Evolutionary conservation across 257 asterid genomes (phyloP).

Genomic region (Capsicum pubescens): DNA sequence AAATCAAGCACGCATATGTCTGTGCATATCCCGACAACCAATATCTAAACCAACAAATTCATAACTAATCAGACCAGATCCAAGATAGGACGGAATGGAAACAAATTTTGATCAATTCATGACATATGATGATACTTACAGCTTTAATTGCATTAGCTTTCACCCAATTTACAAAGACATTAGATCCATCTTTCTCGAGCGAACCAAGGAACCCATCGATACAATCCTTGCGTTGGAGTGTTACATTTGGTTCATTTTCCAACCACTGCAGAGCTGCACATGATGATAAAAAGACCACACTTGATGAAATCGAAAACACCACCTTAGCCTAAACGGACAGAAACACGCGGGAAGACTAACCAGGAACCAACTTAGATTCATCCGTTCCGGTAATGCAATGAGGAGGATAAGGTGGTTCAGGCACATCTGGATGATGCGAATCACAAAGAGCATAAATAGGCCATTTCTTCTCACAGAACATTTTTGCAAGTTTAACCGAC

Average conservation of each 20-base stretch:
- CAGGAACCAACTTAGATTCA: conserved; percentile 80
- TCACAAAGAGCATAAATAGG: conserved; percentile 79
- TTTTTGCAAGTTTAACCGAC: conserved; percentile 65
- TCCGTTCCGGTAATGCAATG: conserved; percentile 84
- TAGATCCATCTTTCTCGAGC: conserved; percentile 80
- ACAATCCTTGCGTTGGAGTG: conserved; percentile 78
- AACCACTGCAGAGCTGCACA: conserved; percentile 79
- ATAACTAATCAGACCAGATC: not conserved
- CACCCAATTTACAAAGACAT: conserved; percentile 85
- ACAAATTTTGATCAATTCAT: not conserved
- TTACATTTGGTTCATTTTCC: conserved; percentile 80
- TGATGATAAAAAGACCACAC: conserved; percentile 34
- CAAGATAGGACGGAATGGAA: not conserved
- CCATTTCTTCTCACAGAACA: conserved; percentile 74
- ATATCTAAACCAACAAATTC: conserved; percentile 48
- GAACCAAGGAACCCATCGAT: conserved; percentile 89
- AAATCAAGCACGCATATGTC: conserved; percentile 91
- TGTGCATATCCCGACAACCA: conserved; percentile 91
- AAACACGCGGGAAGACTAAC: conserved; percentile 40
- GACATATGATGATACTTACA: conserved; percentile 48
- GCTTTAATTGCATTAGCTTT: conserved; percentile 67
- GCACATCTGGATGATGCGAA: conserved; percentile 82
- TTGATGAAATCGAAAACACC: not conserved
- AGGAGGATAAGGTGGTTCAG: conserved; percentile 94
- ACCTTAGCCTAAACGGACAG: not conserved